Percentiles rank a stretch among this genome's conserved stretches.
Evolutionary conservation across 2,329 filamentous ascomycete genomes (phyloP).

Genomic region (Stenocarpella maydis): DNA sequence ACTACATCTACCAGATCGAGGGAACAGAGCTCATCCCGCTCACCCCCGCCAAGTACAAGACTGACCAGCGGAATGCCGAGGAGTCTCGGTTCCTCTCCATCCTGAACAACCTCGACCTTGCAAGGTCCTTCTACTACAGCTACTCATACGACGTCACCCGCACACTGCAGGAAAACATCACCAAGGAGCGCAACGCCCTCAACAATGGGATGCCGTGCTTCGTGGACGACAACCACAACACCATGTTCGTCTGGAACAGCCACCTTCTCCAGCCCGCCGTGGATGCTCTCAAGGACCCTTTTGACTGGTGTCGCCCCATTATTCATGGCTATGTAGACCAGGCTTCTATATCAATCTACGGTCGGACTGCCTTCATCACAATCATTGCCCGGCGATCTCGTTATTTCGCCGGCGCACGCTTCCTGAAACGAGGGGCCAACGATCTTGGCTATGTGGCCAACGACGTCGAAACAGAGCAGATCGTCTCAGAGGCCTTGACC

Average conservation of each 20-base stretch:
- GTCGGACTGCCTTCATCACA: conserved; percentile 87
- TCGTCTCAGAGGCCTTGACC: conserved; percentile 91
- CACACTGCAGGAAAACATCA: conserved; percentile 92
- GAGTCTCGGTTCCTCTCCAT: conserved; percentile 90
- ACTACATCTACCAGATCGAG: conserved; percentile 95
- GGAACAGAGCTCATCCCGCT: conserved; percentile 91
- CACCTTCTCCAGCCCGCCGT: conserved; percentile 83
- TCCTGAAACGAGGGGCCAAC: conserved; percentile 93
- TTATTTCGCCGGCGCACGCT: conserved; percentile 92
- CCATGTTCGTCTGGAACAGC: conserved; percentile 99
- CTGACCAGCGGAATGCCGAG: conserved; percentile 83
- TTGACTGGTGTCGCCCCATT: conserved; percentile 95
- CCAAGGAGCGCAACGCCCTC: conserved; percentile 76
- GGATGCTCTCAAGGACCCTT: conserved; percentile 76
- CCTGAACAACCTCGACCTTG: conserved; percentile 88
- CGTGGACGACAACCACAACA: conserved; percentile 75
- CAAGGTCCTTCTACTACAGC: conserved; percentile 95
- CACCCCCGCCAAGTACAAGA: conserved; percentile 77
- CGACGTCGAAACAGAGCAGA: conserved; percentile 98
- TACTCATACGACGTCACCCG: conserved; percentile 97
- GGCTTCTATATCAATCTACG: conserved; percentile 84
- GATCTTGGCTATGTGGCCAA: conserved; percentile 96
- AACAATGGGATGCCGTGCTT: conserved; percentile 68
- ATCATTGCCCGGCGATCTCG: conserved; percentile 92
- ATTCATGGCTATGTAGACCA: conserved; percentile 98